A percentile compares a stretch with the other conserved stretches of the same genome.
Conservation (phyloP, 2,329 filamentous ascomycete genomes). For the Venturia carpophila region DNA sequence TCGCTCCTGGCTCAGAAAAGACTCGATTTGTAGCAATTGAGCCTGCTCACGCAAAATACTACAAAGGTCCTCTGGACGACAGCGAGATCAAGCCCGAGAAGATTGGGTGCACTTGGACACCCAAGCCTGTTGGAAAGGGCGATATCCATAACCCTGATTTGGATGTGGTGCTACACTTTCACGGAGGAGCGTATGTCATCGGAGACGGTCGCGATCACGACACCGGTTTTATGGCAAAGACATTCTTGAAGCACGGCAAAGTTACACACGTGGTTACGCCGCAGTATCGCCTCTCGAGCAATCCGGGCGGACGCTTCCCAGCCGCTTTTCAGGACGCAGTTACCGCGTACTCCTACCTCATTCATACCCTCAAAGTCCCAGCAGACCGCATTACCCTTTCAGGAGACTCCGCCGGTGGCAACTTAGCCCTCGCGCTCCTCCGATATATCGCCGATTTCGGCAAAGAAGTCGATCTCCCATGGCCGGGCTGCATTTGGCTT, state of each 20-base stretch:
- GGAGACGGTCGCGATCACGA: slow-evolving; percentile 36
- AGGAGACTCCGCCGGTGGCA: slow-evolving; percentile 45
- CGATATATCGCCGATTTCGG: slow-evolving; percentile 41
- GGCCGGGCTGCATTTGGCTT: slow-evolving; percentile 34
- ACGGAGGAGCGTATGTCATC: slow-evolving; percentile 43
- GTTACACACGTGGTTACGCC: slow-evolving; percentile 37
- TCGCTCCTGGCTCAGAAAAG: slow-evolving; percentile 33
- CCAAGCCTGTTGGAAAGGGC: slow-evolving; percentile 23
- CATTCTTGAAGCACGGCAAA: slow-evolving; percentile 31
- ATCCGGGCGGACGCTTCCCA: slow-evolving; percentile 41
- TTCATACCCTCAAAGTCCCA: slow-evolving; percentile 35
- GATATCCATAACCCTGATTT: slow-evolving; percentile 23
- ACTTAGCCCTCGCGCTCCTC: slow-evolving; percentile 39
- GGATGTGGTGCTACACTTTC: slow-evolving; percentile 40
- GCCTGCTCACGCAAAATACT: slow-evolving; percentile 23
- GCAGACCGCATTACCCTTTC: slow-evolving; percentile 37
- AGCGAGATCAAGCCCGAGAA: slow-evolving; percentile 30
- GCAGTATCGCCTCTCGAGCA: slow-evolving; percentile 42
- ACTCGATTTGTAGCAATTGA: slow-evolving; percentile 32
- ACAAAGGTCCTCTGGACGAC: slow-evolving; percentile 29
- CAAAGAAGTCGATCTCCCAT: slow-evolving; percentile 26
- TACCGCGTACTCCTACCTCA: slow-evolving; percentile 40
- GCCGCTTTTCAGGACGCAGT: slow-evolving; percentile 45
- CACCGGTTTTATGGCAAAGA: slow-evolving; percentile 29
- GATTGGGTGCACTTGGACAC: slow-evolving; percentile 39